Evolutionary conservation across 1,284 basidiomycete genomes (phyloP), one percentile per base, ranked within the genome.

Genomic region (Trametes versicolor): DNA sequence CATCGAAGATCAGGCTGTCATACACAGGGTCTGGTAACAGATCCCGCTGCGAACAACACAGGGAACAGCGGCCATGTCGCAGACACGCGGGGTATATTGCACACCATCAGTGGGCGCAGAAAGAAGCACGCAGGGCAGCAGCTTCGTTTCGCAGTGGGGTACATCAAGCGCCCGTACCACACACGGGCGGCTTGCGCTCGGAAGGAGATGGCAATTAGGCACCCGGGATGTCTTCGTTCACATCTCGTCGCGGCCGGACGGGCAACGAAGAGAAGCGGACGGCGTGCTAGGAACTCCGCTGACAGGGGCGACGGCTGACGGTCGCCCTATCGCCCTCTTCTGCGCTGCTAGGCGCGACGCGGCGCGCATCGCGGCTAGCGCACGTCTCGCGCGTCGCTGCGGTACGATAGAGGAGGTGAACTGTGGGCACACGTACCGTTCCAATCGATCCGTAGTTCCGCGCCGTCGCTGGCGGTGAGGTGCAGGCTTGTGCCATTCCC

Each of bases 401-500:
- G 23, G 29, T 39, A n/a, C 36, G 27, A 21, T 47, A 17, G 37
- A 29, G 45, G 37, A 58, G 55, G 50, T 62, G 17, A 58, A 53
- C 37, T 49, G 39, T 23, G 52, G 4, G 39, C 13, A 34, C 21
- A 67, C 84, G 69, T 69, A 91, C 91, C 91, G 68, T 81, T 83
- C 87, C 88, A 93, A 57, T 72, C 73, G 62, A 93, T 73, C 52
- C 81, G 76, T 17, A 92, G 69, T 13, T 81, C 80, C 12, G 89
- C 88, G 21, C 83, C 83, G 70, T 90, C 74, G 66, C 75, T 78
- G 10, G 83, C 81, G 23, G 91, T 92, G 60, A 85, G 78, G 73
- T 92, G 91, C 39, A 79, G 78, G 71, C 85, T 88, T 19, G 79
- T 82, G 13, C 90, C 90, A 53, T 79, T 79, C 15, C 86, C 89